Base-by-base conservation (phyloP, 2,329 filamentous ascomycete genomes). In the Xylaria sp. region DNA sequence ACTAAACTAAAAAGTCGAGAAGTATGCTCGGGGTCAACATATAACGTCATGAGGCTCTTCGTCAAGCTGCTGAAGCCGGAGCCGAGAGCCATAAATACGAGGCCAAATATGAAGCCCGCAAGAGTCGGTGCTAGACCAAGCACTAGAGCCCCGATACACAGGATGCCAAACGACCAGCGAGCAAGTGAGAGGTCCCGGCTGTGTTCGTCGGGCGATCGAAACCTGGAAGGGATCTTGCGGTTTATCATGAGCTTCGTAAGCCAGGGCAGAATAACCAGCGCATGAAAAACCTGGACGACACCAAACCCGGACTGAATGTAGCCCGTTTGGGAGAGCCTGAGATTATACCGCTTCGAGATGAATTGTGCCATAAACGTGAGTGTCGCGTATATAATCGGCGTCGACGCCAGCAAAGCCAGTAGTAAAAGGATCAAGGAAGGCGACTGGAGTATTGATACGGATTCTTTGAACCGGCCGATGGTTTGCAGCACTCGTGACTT, bases 1-100 rank as follows among this genome's bases (percentile, higher is more conserved):
- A 67, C 63, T 11, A 70, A 44, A 49, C 65, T 70, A 46, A 69
- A 72, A 7, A 72, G 63, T 2, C 68, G 63, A 2, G 68, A 67
- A 1, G 66, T 63, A 52, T 69, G 66, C 18, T 62, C 63, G 0
- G 64, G 60, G 22, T 66, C 62, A 8, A 71, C 63, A 52, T 68
- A 69, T 11, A 69, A 43, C 20, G 63, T 68, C 67, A 70, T 67
- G 7, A 69, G 45, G 39, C 67, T 70, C 26, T 61, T 59, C 1
- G 56, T 56, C n/a, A 71, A 47, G 22, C 65, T 67, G 19, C 46
- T 60, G 38, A 61, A 66, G n/a, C 63, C 64, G 6, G 67, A 65
- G 0, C 67, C 67, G 7, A 71, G 49, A 9, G 65, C 65, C 54
- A 69, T 63, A 8, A 72, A 38, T 7, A 66, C 11, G 2, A 71